Evolutionary conservation across 352 stramenopile species (phyloP).

Genomic region (Globisporangium nagaii): DNA sequence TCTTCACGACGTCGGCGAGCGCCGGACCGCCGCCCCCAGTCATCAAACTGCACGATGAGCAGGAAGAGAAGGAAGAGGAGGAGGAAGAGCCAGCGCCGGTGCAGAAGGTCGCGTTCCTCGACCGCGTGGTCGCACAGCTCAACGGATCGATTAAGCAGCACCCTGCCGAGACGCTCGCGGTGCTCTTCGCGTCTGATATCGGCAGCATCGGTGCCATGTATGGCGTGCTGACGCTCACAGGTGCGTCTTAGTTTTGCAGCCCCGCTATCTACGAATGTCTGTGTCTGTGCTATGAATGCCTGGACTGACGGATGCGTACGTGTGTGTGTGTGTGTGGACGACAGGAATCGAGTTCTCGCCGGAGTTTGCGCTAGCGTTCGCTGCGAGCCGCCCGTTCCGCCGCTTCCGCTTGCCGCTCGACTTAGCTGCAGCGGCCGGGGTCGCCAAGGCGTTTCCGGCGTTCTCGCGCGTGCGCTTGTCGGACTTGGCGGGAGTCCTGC

Average conservation of each 20-base stretch:
- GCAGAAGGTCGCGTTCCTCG: conserved; percentile 25
- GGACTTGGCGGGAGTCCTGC: conserved; percentile 49
- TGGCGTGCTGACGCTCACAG: conserved; percentile 51
- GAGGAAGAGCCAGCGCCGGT: not conserved
- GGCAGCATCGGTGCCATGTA: conserved; percentile 78
- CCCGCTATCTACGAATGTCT: not conserved
- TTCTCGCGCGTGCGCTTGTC: conserved; percentile 72
- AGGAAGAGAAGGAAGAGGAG: not conserved
- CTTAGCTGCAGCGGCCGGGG: conserved; percentile 53
- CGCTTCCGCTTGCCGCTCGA: conserved; percentile 76
- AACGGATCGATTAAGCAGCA: conserved; percentile 75
- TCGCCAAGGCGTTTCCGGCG: conserved; percentile 63
- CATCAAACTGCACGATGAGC: not conserved
- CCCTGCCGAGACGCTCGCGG: conserved; percentile 65
- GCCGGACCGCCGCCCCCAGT: not conserved
- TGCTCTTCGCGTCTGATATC: conserved; percentile 81
- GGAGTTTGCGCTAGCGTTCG: conserved; percentile 83
- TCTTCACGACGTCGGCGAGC: not conserved
- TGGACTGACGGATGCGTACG: not conserved
- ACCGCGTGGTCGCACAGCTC: conserved; percentile 65
- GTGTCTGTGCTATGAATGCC: not conserved
- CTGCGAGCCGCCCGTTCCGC: conserved; percentile 75
- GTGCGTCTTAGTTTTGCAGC: conserved; percentile 13
- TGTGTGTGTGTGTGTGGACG: not conserved
- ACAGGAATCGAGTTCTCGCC: conserved; percentile 68